Percentiles rank a stretch among this genome's conserved stretches.
phyloP scores from a whole-genome alignment of 208 protist genomes.

The Acanthamoeba healyi region DNA sequence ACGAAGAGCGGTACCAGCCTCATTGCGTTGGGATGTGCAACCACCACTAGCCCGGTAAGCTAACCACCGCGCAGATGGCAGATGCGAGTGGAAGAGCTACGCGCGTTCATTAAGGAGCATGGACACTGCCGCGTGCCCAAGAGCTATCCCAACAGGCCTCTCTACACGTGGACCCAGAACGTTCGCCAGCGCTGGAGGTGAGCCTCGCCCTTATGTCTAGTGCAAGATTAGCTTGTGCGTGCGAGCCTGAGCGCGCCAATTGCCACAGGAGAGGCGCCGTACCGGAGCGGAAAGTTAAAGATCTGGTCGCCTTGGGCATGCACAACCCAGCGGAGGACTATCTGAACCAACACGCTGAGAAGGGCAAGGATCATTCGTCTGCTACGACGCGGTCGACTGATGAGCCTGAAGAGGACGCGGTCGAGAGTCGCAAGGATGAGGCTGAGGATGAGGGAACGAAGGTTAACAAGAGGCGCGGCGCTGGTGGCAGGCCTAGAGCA shows the following conservation, averaged over 20 bases:
- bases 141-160: not conserved
- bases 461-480: not conserved
- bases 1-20: not conserved
- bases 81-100: not conserved
- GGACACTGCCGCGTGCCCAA: constrained; percentile 30
- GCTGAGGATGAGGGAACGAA: not conserved
- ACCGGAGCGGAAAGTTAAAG: not conserved
- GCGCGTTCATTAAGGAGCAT: not conserved
- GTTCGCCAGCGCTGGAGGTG: not conserved
- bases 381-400: not conserved
- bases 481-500: not conserved
- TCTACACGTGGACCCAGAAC: constrained; percentile 6
- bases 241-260: too few relatives aligned
- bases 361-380: not conserved
- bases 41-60: too few relatives aligned
- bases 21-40: too few relatives aligned
- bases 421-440: not conserved
- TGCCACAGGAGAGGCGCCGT: not conserved
- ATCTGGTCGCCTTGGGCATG: not conserved
- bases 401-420: not conserved
- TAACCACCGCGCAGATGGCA: not conserved
- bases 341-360: not conserved
- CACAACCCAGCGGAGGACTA: not conserved
- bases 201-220: too few relatives aligned
- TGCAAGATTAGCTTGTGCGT: too few relatives aligned